A percentile compares a stretch with the other conserved stretches of the same genome.
Conservation (phyloP, 495 filamentous ascomycete species). For the Penicillium maclennaniae region DNA sequence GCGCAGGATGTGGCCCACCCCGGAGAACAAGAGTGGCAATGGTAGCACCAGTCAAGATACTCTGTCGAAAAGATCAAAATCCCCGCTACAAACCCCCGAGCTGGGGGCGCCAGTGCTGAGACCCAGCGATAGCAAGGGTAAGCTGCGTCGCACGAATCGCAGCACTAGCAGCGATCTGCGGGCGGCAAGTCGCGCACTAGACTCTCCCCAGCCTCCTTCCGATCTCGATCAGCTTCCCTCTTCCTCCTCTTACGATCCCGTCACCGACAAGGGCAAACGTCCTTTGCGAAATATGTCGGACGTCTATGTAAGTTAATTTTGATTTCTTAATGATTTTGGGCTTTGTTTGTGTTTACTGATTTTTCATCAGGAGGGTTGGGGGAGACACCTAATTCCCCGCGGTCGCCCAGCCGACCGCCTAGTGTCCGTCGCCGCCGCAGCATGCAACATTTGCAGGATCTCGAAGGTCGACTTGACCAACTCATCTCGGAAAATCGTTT, state of each 20-base stretch:
- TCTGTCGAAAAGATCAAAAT: slow-evolving; percentile 36
- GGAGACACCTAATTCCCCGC: slow-evolving; percentile 84
- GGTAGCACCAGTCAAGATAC: slow-evolving; percentile 7
- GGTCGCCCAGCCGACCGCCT: slow-evolving; percentile 91
- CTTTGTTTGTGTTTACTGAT: slow-evolving; percentile 28
- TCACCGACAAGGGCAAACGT: slow-evolving; percentile 83
- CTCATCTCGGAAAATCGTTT: slow-evolving; percentile 75
- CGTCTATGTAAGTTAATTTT: slow-evolving; percentile 75
- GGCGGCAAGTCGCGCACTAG: slow-evolving; percentile 54
- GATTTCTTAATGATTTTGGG: slow-evolving; percentile 13
- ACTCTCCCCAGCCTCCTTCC: slow-evolving; percentile 24
- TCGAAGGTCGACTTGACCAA: slow-evolving; percentile 72
- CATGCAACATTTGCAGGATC: slow-evolving; percentile 85
- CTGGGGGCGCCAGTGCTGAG: slow-evolving; percentile 33
- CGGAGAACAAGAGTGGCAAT: slow-evolving; percentile 40
- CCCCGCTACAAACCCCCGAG: slow-evolving; percentile 30
- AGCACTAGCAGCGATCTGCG: slow-evolving; percentile 77
- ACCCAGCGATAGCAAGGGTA: slow-evolving; percentile 31
- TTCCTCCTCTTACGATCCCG: slow-evolving; percentile 65
- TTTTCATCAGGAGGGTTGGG: slow-evolving; percentile 78
- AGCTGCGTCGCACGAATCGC: slow-evolving; percentile 67
- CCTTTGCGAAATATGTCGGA: slow-evolving; percentile 82
- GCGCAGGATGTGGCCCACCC: slow-evolving; percentile 47
- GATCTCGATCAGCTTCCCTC: slow-evolving; percentile 49
- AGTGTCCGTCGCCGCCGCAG: slow-evolving; percentile 94